phyloP scores from a whole-genome alignment of 352 stramenopile genomes.

The Pythium plurisporium region DNA sequence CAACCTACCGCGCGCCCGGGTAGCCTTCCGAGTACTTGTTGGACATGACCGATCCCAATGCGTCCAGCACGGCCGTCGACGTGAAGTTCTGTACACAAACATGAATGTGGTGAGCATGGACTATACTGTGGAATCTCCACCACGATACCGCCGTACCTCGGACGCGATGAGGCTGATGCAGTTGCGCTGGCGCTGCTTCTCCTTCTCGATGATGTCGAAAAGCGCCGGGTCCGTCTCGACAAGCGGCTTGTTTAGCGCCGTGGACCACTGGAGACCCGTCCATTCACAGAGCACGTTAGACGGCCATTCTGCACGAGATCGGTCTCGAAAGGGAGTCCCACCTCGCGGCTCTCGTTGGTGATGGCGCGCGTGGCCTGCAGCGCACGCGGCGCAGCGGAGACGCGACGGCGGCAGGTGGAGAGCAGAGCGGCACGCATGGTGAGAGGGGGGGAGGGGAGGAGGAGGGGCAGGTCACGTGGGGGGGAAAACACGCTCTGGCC shows the following conservation, averaged over 20 bases:
- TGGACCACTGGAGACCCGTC: constrained; percentile 54
- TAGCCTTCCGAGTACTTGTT: constrained; percentile 99
- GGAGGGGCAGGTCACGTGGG: not conserved
- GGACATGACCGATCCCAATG: constrained; percentile 97
- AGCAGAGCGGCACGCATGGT: constrained; percentile 27
- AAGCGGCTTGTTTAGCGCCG: constrained; percentile 86
- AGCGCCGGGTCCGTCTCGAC: constrained; percentile 90
- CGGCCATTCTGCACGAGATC: not conserved
- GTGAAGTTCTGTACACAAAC: too few relatives aligned
- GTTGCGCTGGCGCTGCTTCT: constrained; percentile 98
- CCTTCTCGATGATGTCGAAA: constrained; percentile 94
- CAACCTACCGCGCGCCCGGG: constrained; percentile 89
- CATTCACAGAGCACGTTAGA: not conserved
- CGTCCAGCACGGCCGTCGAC: constrained; percentile 95
- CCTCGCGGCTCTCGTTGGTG: constrained; percentile 53
- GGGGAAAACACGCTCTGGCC: not conserved
- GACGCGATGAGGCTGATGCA: constrained; percentile 98
- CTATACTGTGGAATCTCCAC: too few relatives aligned
- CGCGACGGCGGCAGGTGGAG: constrained; percentile 15
- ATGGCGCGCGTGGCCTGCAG: constrained; percentile 26
- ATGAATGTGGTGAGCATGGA: too few relatives aligned
- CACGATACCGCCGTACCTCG: too few relatives aligned
- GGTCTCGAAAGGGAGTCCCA: not conserved
- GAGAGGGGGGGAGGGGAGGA: not conserved
- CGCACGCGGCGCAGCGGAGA: not conserved